A percentile compares a stretch with the other conserved stretches of the same genome.
Evolutionary conservation across 768 basidiomycete species (phyloP).

Genomic region (Mycena galopus): DNA sequence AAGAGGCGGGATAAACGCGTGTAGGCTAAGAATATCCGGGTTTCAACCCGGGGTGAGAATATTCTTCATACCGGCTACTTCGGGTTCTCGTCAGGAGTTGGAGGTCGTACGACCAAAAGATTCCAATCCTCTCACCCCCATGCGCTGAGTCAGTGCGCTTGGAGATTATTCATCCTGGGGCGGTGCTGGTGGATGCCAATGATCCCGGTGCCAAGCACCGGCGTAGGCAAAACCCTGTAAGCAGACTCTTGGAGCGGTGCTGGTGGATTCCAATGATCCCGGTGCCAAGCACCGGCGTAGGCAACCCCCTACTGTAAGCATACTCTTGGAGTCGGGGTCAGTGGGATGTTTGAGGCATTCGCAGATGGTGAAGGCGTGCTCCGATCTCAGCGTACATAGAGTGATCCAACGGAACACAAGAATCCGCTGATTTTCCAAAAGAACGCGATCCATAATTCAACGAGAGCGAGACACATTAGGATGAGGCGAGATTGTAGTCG

Average conservation of each 20-base stretch:
- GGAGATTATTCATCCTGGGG: background rate
- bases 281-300: background rate
- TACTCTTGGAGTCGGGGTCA: background rate
- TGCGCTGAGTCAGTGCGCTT: background rate
- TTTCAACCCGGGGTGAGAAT: background rate
- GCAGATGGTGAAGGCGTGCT: too few species aligned
- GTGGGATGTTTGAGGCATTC: too few species aligned
- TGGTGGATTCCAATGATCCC: background rate
- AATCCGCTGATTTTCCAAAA: too few species aligned
- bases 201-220: background rate
- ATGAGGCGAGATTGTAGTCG: too few species aligned
- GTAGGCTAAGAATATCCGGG: background rate
- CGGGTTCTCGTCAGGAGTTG: background rate
- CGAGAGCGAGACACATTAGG: too few species aligned
- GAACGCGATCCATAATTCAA: too few species aligned
- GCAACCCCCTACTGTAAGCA: background rate
- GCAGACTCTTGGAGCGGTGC: background rate
- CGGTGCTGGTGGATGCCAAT: background rate
- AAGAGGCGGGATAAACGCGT: slow-evolving; percentile 1
- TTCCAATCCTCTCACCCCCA: background rate
- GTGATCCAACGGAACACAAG: too few species aligned
- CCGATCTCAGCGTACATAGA: too few species aligned
- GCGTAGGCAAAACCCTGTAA: background rate
- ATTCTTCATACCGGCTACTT: slow-evolving; percentile 11
- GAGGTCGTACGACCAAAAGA: background rate